Evolutionary conservation across 192 early-diverging fungal genomes (phyloP), one percentile per base, ranked within the genome.

Genomic region (Podila verticillata): DNA sequence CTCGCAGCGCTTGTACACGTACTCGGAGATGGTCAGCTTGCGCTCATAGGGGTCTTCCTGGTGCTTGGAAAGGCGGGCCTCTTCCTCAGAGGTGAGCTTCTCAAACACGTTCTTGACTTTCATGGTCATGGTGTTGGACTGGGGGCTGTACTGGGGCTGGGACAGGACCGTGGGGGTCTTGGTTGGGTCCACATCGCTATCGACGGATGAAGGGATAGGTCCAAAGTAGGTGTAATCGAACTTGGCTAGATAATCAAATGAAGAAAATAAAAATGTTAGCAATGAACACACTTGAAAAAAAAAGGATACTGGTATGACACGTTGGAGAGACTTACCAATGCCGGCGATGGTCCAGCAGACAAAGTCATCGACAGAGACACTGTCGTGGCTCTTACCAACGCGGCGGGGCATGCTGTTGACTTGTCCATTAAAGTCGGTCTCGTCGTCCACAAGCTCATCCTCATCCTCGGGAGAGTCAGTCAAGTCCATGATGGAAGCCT

Each of bases 281-380:
- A n/a, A 31, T 35, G 22, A 54, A n/a, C 30, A 34, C 3, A 5
- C n/a, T n/a, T n/a, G 7, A 4, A 13, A 66, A 48, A 57, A 57
- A 58, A 61, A 26, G 51, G 61, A 62, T n/a, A n/a, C n/a, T n/a
- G n/a, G n/a, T n/a, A n/a, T n/a, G n/a, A n/a, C n/a, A n/a, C n/a
- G n/a, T n/a, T n/a, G n/a, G n/a, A n/a, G n/a, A 70, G 88, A 91
- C 59, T 71, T 88, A 61, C 90, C 85, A 79, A 95, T 92, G 36
- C 92, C 91, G 51, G 93, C 93, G 68, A 95, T 93, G 5, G 93
- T 95, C 93, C 93, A 95, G 86, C 93, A 95, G 36, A 95, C 85
- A 75, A 90, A 92, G 68, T 95, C 93, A 74, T 93, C 92, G 20
- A 80, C 77, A 3, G 77, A 57, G 35, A 80, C 65, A 36, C 70